Evolutionary conservation across 306 rosid genomes (phyloP).

Genomic region (Morella rubra): DNA sequence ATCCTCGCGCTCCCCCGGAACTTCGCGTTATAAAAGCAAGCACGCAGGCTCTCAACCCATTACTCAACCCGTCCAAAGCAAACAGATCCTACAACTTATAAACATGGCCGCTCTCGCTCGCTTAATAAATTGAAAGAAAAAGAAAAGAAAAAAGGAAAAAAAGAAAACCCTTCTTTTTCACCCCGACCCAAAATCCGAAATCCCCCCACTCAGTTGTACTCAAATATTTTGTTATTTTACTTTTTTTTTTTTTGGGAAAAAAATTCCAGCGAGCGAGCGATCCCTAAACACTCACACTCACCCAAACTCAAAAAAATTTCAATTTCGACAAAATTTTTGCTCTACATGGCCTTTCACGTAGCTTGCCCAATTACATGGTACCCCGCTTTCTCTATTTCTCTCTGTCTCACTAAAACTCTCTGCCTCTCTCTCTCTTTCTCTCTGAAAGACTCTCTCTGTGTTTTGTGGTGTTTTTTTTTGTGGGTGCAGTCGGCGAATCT

Average conservation of each 20-base stretch:
- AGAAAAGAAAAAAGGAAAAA: too few species aligned
- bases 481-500: constrained; percentile 60
- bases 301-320: background rate
- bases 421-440: background rate
- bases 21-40: background rate
- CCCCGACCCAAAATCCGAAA: too few species aligned
- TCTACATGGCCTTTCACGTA: constrained; percentile 84
- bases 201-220: too few species aligned
- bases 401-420: constrained; percentile 14
- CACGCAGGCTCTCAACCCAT: too few species aligned
- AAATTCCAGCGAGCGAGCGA: background rate
- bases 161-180: background rate
- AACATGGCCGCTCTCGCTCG: too few species aligned
- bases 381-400: constrained; percentile 1
- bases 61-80: background rate
- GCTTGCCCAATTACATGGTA: constrained; percentile 89
- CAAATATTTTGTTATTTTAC: too few species aligned
- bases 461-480: background rate
- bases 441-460: constrained; percentile 2
- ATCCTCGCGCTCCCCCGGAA: background rate
- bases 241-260: too few species aligned
- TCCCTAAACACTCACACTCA: constrained; percentile 21
- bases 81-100: background rate
- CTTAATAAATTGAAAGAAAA: too few species aligned
- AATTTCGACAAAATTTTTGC: constrained; percentile 6